Evolutionary conservation across 1,284 basidiomycete species (phyloP).

Genomic region (Veloboletus limbatus): DNA sequence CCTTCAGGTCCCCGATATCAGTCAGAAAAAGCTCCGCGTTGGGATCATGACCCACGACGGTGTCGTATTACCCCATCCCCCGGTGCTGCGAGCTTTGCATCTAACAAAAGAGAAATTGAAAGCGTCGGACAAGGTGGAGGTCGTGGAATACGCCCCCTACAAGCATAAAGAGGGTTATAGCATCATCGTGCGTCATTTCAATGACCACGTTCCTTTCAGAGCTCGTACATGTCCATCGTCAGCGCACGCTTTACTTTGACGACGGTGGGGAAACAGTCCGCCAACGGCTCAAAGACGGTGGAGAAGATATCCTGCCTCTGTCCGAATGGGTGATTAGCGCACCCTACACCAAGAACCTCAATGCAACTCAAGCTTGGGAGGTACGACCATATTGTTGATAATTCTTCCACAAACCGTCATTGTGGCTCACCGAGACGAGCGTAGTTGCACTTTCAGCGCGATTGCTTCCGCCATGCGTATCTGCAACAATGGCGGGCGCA

Average conservation of each 20-base stretch:
- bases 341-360: constrained; percentile 25
- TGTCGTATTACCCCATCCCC: constrained; percentile 45
- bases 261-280: constrained; percentile 26
- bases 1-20: constrained; percentile 29
- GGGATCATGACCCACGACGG: constrained; percentile 48
- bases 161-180: constrained; percentile 35
- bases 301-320: constrained; percentile 33
- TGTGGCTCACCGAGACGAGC: background rate
- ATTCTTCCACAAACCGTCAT: background rate
- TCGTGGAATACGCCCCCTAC: constrained; percentile 41
- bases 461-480: constrained; percentile 28
- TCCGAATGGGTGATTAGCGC: constrained; percentile 31
- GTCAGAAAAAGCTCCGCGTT: constrained; percentile 37
- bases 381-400: constrained; percentile 18
- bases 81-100: constrained; percentile 41
- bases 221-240: background rate
- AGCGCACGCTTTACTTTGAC: constrained; percentile 26
- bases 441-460: constrained; percentile 29
- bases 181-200: constrained; percentile 30
- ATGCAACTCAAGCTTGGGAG: constrained; percentile 31
- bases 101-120: constrained; percentile 37
- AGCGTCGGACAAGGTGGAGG: constrained; percentile 38
- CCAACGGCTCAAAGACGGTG: constrained; percentile 22
- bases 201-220: background rate
- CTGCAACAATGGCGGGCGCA: constrained; percentile 28